These are phyloP conservation scores for Danielia reshetovae DNA, from an alignment of 805 yeast genomes.

Conservation along the genomic window DNA sequence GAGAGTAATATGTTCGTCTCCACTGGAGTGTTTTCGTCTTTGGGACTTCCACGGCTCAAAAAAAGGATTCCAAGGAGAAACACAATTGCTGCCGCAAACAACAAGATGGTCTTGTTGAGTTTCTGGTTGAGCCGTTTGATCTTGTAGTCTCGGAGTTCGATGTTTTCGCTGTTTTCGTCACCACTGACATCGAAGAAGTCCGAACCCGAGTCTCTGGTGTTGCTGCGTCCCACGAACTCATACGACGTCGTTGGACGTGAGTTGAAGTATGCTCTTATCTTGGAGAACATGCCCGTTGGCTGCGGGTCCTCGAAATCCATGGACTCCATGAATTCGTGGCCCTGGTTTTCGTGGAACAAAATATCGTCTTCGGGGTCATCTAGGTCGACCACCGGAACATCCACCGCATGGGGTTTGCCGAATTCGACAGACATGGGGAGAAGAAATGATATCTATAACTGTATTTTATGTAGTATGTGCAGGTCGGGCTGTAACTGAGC, in stretches of 20 bases:
- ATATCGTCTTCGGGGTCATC: slow-evolving; percentile 42
- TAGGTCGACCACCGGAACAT: slow-evolving; percentile 53
- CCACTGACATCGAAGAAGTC: slow-evolving; percentile 4
- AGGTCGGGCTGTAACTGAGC: too few species aligned
- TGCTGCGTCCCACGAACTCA: not conserved
- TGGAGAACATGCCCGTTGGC: slow-evolving; percentile 3
- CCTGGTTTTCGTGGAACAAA: slow-evolving; percentile 17
- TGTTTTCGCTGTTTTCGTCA: slow-evolving; percentile 3
- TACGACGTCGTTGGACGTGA: not conserved
- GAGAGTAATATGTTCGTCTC: slow-evolving; percentile 22
- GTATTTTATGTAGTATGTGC: too few species aligned
- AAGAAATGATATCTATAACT: too few species aligned
- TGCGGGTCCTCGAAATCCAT: slow-evolving; percentile 13
- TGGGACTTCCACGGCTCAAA: not conserved
- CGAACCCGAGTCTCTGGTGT: not conserved
- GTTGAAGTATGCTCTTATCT: slow-evolving; percentile 2
- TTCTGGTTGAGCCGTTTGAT: slow-evolving; percentile 22
- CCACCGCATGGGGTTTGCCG: slow-evolving; percentile 36
- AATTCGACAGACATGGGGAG: slow-evolving; percentile 20
- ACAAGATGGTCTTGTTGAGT: slow-evolving; percentile 15
- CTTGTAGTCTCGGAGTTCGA: slow-evolving; percentile 22
- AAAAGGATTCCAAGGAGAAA: slow-evolving; percentile 10
- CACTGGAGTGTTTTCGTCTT: not conserved
- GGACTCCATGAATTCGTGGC: slow-evolving; percentile 15
- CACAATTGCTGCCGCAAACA: slow-evolving; percentile 8